A percentile compares a stretch with the other conserved stretches of the same genome.
Conservation (phyloP, 1,284 basidiomycete species). For the Kwoniella shivajii region DNA sequence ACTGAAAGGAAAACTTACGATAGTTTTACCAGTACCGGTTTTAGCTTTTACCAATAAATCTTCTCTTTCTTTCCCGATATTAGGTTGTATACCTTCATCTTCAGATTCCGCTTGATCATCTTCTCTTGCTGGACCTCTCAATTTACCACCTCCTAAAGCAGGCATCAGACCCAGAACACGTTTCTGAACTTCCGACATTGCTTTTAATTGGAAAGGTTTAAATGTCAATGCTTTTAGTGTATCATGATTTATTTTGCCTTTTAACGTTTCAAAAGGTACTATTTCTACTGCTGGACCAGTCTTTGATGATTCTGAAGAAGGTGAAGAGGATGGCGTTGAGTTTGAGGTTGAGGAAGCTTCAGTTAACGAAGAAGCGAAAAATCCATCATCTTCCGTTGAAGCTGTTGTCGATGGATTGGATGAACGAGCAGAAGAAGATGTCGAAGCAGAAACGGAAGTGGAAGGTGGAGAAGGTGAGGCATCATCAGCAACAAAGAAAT, state of each 20-base stretch:
- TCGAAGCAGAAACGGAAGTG: conserved; percentile 6
- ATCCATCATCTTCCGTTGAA: conserved; percentile 13
- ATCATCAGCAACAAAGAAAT: conserved; percentile 19
- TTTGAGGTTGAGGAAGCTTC: not conserved
- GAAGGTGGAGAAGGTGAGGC: not conserved
- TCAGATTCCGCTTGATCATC: conserved; percentile 25
- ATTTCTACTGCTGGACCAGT: conserved; percentile 17
- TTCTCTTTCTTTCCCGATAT: conserved; percentile 27
- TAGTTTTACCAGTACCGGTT: conserved; percentile 90
- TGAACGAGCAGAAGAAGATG: not conserved
- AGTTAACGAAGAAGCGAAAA: conserved; percentile 17
- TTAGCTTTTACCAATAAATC: conserved; percentile 63
- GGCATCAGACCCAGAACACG: conserved; percentile 67
- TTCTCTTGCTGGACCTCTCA: conserved; percentile 22
- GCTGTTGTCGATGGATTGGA: not conserved
- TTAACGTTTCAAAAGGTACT: conserved; percentile 57
- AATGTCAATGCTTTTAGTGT: conserved; percentile 68
- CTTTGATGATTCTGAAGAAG: not conserved
- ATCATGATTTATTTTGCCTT: conserved; percentile 55
- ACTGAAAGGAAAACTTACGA: conserved; percentile 49
- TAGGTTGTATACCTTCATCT: conserved; percentile 18
- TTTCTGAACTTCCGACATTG: conserved; percentile 84
- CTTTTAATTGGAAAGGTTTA: conserved; percentile 69
- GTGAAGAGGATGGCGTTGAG: not conserved
- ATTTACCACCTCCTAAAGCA: conserved; percentile 50